A percentile compares a stretch with the other conserved stretches of the same genome.
These are phyloP conservation scores for Irpex lacteus DNA, from an alignment of 1,284 basidiomycete genomes.

Conservation along the genomic window DNA sequence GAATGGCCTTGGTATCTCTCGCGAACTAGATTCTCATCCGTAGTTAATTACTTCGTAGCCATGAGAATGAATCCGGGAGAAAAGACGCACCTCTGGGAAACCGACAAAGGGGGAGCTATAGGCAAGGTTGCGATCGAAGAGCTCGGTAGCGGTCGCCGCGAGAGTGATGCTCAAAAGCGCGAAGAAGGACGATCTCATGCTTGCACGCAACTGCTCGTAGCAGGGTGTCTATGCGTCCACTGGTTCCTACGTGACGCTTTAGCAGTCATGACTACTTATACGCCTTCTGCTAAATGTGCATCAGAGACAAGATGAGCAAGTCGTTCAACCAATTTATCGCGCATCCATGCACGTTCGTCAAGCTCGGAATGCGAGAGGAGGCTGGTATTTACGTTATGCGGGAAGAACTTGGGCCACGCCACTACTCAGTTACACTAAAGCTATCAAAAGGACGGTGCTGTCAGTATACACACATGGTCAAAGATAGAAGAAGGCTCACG, in stretches of 20 bases:
- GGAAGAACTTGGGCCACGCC: neutral
- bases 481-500: neutral
- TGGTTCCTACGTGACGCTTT: neutral
- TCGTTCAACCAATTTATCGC: neutral
- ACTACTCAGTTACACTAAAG: neutral
- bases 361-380: neutral
- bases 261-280: neutral
- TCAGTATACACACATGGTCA: neutral
- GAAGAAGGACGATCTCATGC: neutral
- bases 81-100: slow-evolving; percentile 34
- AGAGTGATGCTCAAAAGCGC: slow-evolving; percentile 14
- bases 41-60: neutral
- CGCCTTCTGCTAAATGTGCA: neutral
- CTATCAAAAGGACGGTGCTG: neutral
- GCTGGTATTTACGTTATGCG: neutral
- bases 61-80: neutral
- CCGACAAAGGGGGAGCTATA: slow-evolving; percentile 48
- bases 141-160: slow-evolving; percentile 25
- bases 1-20: slow-evolving; percentile 37
- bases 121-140: slow-evolving; percentile 44
- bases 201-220: neutral
- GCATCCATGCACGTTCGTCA: neutral
- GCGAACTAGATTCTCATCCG: slow-evolving; percentile 31
- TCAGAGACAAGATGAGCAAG: neutral
- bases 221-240: neutral